Evolutionary conservation across 129 eudicot species (phyloP), one percentile per base, ranked within the genome.

Genomic region (Scalesia atractyloides): DNA sequence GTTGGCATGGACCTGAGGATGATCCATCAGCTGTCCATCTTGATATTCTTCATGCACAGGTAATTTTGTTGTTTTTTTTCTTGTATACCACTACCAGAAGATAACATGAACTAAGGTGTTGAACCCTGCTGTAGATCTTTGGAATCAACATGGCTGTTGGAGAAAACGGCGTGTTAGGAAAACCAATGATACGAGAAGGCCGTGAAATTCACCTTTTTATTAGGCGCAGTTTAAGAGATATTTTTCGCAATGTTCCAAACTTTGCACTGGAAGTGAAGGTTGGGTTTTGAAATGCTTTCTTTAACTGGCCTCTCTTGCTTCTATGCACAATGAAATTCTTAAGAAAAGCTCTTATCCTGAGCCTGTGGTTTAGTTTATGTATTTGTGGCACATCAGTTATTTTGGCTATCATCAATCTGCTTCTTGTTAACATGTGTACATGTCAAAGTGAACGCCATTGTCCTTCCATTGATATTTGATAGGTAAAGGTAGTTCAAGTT

Each of bases 11-110:
- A 48, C 89, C 91, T 65, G 86, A 80, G 48, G 86, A 84, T 26
- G 96, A 94, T 76, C 96, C 98, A 66, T 84, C 98, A 14, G 83
- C 98, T 65, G 97, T 94, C 73, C 98, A 94, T 82, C 97, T 90
- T 86, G 98, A 94, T 82, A 82, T 94, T 80, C 97, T 94, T 73
- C 81, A 84, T 81, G 98, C 97, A n/a, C 91, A 90, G 92, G 98
- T 89, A 60, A 64, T 47, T 26, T 53, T 75, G 15, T 34, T 14
- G 16, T 48, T 18, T 52, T 10, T 59, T 26, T 24, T 16, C 44
- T 26, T 53, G 76, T 62, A 26, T 77, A 13, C 22, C 44, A 47
- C 46, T 68, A 58, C 61, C 48, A 39, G 47, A 68, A 46, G 51
- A 60, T 76, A 43, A 51, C 75, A 30, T 60, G 44, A 79, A 58